Base-by-base conservation (phyloP, 371 early-diverging fungal species). In the Blakeslea trispora region DNA sequence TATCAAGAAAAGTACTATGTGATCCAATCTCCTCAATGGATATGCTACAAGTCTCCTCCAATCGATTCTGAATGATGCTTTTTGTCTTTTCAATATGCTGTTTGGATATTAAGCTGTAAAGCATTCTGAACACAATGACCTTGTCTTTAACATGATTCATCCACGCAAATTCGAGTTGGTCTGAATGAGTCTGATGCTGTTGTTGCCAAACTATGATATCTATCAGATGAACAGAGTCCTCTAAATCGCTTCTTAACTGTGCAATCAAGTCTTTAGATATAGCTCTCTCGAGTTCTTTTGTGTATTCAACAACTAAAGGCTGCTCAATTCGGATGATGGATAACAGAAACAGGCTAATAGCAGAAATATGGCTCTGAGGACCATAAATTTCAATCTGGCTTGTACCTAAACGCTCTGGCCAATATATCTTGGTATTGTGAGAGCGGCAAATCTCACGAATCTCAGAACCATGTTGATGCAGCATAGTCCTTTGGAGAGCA, bases 341-440 rank as follows among this genome's bases (percentile, higher is more conserved):
- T 4, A 48, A 22, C 17, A 59, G 23, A 49, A 53, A 59, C 6
- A 10, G n/a, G 0, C 24, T 17, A 5, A 59, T 46, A 11, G 37
- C 19, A 15, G 54, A 18, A 9, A 59, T 19, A 42, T 59, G 60
- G 8, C 43, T 47, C 28, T 61, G 61, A 39, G 62, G 57, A 34
- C 62, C 57, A 22, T 55, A 61, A 8, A 61, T 23, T 2, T 34
- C 21, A 0, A 61, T 42, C 5, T 61, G 42, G 7, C 34, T 31
- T 18, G 46, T 45, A n/a, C 62, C 62, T 3, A 61, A 37, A 45
- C 71, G 61, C 34, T 68, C 70, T 1, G 77, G 75, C 62, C 75
- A 77, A 31, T 57, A 53, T 7, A 77, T 41, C 24, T 54, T 72
- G 14, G 68, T 53, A 50, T 75, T 77, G 28, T 76, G 68, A 21